A percentile compares a stretch with the other conserved stretches of the same genome.
These are phyloP conservation scores for Scheffersomyces segobiensis DNA, from an alignment of 1,139 yeast species.

Conservation along the genomic window DNA sequence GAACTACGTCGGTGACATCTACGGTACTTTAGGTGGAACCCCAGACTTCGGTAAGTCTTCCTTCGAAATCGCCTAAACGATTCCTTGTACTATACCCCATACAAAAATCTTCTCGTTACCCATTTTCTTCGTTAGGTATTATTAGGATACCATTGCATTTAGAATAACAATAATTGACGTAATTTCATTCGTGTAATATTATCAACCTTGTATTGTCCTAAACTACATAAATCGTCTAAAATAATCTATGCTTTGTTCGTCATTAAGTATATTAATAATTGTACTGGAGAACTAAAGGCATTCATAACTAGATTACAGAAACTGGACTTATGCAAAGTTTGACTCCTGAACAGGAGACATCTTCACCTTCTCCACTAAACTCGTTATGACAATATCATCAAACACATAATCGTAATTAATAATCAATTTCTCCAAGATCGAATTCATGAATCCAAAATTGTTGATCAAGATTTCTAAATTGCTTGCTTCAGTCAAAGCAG, in stretches of 20 bases:
- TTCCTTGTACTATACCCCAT: neutral
- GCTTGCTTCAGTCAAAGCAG: slow-evolving; percentile 61
- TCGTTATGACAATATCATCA: slow-evolving; percentile 13
- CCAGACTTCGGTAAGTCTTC: slow-evolving; percentile 15
- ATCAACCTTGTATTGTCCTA: neutral
- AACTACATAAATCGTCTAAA: neutral
- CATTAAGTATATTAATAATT: neutral
- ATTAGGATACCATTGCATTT: neutral
- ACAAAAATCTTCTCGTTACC: neutral
- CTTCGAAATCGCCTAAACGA: slow-evolving; percentile 17
- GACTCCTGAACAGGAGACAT: neutral
- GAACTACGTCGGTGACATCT: slow-evolving; percentile 63
- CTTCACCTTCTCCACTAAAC: slow-evolving; percentile 1
- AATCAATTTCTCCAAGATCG: slow-evolving; percentile 52
- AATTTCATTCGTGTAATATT: neutral
- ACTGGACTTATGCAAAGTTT: neutral
- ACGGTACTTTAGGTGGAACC: slow-evolving; percentile 47
- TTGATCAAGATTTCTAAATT: slow-evolving; percentile 48
- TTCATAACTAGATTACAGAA: neutral
- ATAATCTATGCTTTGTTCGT: neutral
- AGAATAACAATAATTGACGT: neutral
- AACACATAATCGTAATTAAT: slow-evolving; percentile 42
- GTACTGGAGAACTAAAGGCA: neutral
- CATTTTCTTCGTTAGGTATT: neutral
- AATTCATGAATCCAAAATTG: slow-evolving; percentile 58